These are phyloP conservation scores for Carpinus viminea DNA, from an alignment of 306 rosid genomes.

Conservation along the genomic window DNA sequence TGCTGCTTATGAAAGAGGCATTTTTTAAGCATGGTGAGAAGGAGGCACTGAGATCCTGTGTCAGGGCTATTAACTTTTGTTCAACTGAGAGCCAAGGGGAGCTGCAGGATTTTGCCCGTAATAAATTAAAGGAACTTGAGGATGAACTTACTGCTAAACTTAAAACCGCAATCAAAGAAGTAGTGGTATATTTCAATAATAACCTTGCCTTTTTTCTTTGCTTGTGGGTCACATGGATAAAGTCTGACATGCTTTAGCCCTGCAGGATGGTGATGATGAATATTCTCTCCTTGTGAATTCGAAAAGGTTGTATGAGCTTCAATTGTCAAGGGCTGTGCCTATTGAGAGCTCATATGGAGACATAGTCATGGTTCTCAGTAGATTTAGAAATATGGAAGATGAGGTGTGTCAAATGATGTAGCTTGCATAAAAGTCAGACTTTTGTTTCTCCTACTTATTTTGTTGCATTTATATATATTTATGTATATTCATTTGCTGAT, in stretches of 20 bases:
- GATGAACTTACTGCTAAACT: constrained; percentile 76
- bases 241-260: constrained; percentile 30
- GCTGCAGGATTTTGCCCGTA: constrained; percentile 86
- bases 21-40: constrained; percentile 89
- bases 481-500: constrained; percentile 29
- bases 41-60: constrained; percentile 84
- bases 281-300: constrained; percentile 92
- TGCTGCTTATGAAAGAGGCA: constrained; percentile 84
- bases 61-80: constrained; percentile 72
- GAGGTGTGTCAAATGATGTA: constrained; percentile 60
- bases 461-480: constrained; percentile 16
- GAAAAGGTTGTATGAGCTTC: constrained; percentile 93
- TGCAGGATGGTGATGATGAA: constrained; percentile 97
- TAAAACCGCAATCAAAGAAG: constrained; percentile 77
- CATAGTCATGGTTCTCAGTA: constrained; percentile 60
- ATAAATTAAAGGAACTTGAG: constrained; percentile 72
- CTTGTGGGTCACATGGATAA: constrained; percentile 25
- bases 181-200: constrained; percentile 55
- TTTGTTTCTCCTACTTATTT: constrained; percentile 18
- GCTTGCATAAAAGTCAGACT: constrained; percentile 15
- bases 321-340: constrained; percentile 67
- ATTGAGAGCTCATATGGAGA: constrained; percentile 60
- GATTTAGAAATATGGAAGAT: constrained; percentile 65
- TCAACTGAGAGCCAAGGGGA: constrained; percentile 87
- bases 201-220: constrained; percentile 24